These are phyloP conservation scores for Thuja plicata DNA, from an alignment of 83 land plant genomes.

Conservation along the genomic window DNA sequence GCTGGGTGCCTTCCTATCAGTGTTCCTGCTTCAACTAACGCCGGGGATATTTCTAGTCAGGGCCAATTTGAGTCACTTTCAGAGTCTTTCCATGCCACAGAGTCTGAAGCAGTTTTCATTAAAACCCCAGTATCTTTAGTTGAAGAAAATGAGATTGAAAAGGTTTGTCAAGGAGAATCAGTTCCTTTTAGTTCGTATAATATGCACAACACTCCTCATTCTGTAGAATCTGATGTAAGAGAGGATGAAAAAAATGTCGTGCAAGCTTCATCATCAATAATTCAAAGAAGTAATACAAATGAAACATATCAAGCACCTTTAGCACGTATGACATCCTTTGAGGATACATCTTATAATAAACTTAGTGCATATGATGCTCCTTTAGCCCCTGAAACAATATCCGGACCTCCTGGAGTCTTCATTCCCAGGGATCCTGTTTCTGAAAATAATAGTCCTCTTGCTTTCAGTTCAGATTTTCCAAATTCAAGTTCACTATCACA, in stretches of 20 bases:
- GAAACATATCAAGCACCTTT: slow-evolving; percentile 49
- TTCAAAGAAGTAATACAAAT: slow-evolving; percentile 9
- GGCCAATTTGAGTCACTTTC: slow-evolving; percentile 6
- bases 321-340: slow-evolving; percentile 55
- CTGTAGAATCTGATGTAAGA: background rate
- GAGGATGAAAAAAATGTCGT: background rate
- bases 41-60: slow-evolving; percentile 11
- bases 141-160: slow-evolving; percentile 11
- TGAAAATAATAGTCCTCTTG: slow-evolving; percentile 21
- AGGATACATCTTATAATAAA: slow-evolving; percentile 42
- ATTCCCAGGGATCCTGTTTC: slow-evolving; percentile 12
- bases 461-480: slow-evolving; percentile 19
- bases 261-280: background rate
- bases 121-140: background rate
- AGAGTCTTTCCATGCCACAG: slow-evolving; percentile 2
- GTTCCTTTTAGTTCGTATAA: background rate
- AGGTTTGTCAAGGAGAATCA: background rate
- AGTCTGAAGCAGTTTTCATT: background rate
- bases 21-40: slow-evolving; percentile 28
- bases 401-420: slow-evolving; percentile 23
- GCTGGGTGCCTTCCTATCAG: slow-evolving; percentile 21
- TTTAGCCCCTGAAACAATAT: slow-evolving; percentile 23
- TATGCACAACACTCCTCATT: background rate
- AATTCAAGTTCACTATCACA: slow-evolving; percentile 18
- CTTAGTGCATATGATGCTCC: slow-evolving; percentile 8